Conservation (phyloP, 257 asterid species). For the Fraxinus anomala region DNA sequence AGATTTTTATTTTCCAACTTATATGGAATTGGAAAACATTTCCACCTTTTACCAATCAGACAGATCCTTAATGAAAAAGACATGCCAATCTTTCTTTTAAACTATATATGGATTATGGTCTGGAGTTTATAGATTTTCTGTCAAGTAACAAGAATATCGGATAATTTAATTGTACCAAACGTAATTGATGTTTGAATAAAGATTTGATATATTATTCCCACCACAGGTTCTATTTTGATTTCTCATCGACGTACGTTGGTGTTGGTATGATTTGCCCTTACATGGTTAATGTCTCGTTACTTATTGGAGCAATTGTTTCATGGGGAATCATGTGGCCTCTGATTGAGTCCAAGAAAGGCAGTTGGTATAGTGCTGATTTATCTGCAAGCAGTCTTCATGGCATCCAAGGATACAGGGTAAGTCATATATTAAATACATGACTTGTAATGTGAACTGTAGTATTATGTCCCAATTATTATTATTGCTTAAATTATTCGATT, state of each 20-base stretch:
- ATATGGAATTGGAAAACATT: no score
- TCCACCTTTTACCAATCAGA: no score
- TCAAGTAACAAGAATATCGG: not conserved
- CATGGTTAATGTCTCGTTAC: slow-evolving; percentile 61
- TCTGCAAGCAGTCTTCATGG: slow-evolving; percentile 53
- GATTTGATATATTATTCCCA: not conserved
- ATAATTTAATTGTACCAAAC: no score
- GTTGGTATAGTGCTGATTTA: slow-evolving; percentile 48
- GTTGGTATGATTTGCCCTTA: slow-evolving; percentile 82
- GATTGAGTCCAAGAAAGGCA: slow-evolving; percentile 53
- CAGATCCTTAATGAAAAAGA: not conserved
- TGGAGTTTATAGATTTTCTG: not conserved
- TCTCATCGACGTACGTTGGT: slow-evolving; percentile 71
- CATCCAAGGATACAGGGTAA: slow-evolving; percentile 64
- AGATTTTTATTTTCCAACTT: no score
- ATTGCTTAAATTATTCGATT: no score
- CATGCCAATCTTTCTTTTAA: not conserved
- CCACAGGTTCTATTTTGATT: slow-evolving; percentile 63
- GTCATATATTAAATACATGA: not conserved
- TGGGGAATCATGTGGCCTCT: slow-evolving; percentile 76
- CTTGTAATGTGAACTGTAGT: not conserved
- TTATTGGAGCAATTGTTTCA: slow-evolving; percentile 57
- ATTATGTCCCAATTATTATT: not conserved
- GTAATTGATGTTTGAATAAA: not conserved
- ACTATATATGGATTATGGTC: not conserved